Percentiles rank a stretch among this genome's conserved stretches.
These are phyloP conservation scores for Penicillium taxi DNA, from an alignment of 495 filamentous ascomycete species.

Conservation along the genomic window DNA sequence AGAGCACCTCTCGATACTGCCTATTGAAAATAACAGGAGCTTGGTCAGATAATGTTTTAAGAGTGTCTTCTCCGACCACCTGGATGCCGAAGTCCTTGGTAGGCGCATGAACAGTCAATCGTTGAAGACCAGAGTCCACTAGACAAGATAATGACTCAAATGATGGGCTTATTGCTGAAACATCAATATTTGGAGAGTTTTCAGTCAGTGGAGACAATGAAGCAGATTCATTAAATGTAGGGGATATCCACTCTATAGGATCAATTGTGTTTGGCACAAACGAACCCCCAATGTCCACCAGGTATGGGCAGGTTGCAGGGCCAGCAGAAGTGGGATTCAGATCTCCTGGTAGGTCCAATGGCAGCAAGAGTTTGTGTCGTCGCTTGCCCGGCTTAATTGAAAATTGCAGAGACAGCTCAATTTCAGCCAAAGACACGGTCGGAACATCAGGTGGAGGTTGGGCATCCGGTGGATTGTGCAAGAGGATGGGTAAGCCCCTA, in stretches of 20 bases:
- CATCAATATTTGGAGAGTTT: too few species aligned
- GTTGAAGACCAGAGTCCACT: conserved; percentile 22
- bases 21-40: conserved; percentile 30
- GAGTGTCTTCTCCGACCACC: conserved; percentile 4
- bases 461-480: conserved; percentile 12
- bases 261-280: too few species aligned
- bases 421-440: conserved; percentile 12
- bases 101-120: conserved; percentile 13
- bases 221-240: too few species aligned
- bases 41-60: conserved; percentile 18
- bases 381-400: background rate
- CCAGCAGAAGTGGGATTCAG: too few species aligned
- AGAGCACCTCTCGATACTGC: conserved; percentile 28
- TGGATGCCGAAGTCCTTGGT: conserved; percentile 3
- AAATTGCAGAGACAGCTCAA: conserved; percentile 21
- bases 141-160: conserved; percentile 4
- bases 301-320: too few species aligned
- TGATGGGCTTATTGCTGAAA: too few species aligned
- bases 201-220: too few species aligned
- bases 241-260: too few species aligned
- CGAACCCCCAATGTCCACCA: too few species aligned
- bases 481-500: conserved; percentile 12
- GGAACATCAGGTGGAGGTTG: conserved; percentile 15
- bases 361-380: background rate
- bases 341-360: background rate